These are phyloP conservation scores for Magnolia changhungtana DNA, from an alignment of 164 flowering plant genomes.

Conservation along the genomic window DNA sequence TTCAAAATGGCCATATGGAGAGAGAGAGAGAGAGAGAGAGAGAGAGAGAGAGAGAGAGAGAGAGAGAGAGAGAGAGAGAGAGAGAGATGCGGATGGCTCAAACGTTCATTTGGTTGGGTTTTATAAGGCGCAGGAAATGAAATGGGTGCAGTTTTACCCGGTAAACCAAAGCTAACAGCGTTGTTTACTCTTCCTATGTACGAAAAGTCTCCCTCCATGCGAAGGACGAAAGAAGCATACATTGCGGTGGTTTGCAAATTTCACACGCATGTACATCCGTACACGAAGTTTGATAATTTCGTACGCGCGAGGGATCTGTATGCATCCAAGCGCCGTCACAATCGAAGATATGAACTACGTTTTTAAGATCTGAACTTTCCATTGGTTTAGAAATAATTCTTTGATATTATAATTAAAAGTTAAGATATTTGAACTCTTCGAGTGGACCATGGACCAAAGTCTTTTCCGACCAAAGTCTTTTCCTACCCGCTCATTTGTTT, in stretches of 20 bases:
- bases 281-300: no score
- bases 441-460: no score
- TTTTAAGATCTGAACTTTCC: no score
- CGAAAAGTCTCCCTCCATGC: not conserved
- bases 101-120: not conserved
- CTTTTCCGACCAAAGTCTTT: no score
- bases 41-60: not conserved
- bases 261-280: no score
- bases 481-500: no score
- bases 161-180: not conserved
- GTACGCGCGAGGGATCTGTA: no score
- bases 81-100: not conserved
- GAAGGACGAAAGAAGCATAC: not conserved
- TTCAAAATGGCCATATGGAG: slow-evolving; percentile 1
- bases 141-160: not conserved
- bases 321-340: no score
- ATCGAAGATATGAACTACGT: no score
- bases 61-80: not conserved
- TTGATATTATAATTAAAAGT: no score
- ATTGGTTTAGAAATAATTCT: no score
- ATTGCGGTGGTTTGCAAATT: not conserved
- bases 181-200: not conserved
- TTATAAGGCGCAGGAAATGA: slow-evolving; percentile 3
- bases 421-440: no score
- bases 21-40: not conserved